Percentiles rank a stretch among this genome's conserved stretches.
Conservation (phyloP, 164 flowering plant species). For the Dillenia suffruticosa region DNA sequence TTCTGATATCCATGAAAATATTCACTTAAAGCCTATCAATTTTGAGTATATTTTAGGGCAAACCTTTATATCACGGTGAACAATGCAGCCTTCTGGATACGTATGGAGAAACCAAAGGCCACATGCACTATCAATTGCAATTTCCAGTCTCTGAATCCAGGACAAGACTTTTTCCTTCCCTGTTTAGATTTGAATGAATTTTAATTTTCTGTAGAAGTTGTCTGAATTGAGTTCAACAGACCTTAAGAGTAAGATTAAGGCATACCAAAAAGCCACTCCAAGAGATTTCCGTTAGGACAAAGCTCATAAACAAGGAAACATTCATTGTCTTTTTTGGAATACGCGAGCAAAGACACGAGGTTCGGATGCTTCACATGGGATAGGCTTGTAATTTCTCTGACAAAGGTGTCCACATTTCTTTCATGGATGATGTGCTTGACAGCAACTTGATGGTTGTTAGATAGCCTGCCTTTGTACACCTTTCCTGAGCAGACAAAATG, state of each 20-base stretch:
- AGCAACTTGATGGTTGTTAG: slow-evolving; percentile 15
- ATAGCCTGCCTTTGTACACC: slow-evolving; percentile 18
- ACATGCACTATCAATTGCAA: slow-evolving; percentile 14
- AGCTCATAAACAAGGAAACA: slow-evolving; percentile 14
- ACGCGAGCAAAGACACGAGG: slow-evolving; percentile 12
- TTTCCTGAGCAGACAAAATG: slow-evolving; percentile 3
- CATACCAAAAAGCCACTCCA: not conserved
- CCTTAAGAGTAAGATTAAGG: no score
- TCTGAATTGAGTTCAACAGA: no score
- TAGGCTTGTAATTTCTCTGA: slow-evolving; percentile 12
- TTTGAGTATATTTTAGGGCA: no score
- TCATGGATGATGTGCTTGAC: slow-evolving; percentile 7
- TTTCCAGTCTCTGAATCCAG: slow-evolving; percentile 8
- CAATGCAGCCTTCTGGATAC: slow-evolving; percentile 7
- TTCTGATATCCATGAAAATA: no score
- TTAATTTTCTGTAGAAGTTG: no score
- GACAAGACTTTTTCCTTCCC: slow-evolving; percentile 7
- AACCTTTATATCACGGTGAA: slow-evolving; percentile 12
- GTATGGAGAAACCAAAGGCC: slow-evolving; percentile 11
- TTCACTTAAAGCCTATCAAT: no score
- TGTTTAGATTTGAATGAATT: not conserved
- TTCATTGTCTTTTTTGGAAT: slow-evolving; percentile 5
- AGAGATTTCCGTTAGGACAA: slow-evolving; percentile 15
- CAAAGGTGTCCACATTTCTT: slow-evolving; percentile 10
- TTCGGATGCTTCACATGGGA: slow-evolving; percentile 14